Evolutionary conservation across 495 filamentous ascomycete genomes (phyloP).

Genomic region (Penicillium cinerascens): DNA sequence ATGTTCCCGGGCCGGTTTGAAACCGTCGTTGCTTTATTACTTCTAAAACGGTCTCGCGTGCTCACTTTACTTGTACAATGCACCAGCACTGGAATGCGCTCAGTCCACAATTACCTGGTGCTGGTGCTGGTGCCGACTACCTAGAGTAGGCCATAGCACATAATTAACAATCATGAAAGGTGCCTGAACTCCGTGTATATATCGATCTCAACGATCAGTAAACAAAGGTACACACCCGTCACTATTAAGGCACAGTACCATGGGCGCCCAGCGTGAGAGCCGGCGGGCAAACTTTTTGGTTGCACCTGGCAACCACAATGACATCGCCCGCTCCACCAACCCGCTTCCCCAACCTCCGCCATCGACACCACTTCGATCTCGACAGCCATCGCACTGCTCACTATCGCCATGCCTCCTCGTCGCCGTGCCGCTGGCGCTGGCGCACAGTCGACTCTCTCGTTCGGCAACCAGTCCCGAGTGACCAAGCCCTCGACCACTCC

Average conservation of each 20-base stretch:
- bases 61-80: no score
- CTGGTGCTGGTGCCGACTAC: no score
- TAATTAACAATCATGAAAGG: no score
- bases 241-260: neutral
- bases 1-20: neutral
- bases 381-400: neutral
- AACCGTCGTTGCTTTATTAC: neutral
- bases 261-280: neutral
- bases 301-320: constrained; percentile 9
- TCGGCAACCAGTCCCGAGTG: constrained; percentile 63
- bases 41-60: neutral
- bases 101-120: no score
- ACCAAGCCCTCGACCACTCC: constrained; percentile 62
- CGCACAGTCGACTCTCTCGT: constrained; percentile 71
- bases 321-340: constrained; percentile 6
- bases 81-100: no score
- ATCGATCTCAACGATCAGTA: neutral
- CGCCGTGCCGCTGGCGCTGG: constrained; percentile 55
- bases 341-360: neutral
- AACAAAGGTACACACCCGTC: neutral
- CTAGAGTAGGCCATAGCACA: no score
- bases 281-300: neutral
- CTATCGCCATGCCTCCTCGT: constrained; percentile 61
- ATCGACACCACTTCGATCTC: neutral
- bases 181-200: no score